Conservation (phyloP, 441 rosid species). For the Eruca vesicaria region DNA sequence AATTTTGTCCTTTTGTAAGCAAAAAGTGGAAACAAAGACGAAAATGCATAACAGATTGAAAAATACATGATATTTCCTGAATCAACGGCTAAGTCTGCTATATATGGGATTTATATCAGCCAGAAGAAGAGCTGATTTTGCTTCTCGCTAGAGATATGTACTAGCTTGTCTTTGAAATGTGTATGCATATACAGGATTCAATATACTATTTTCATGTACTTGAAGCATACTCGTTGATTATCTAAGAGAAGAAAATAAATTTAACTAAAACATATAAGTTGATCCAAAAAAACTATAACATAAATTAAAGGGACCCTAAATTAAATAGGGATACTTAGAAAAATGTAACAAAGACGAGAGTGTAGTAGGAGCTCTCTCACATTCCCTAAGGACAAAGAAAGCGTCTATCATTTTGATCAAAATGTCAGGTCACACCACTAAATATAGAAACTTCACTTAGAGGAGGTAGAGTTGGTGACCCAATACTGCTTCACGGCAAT, state of each 20-base stretch:
- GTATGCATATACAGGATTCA: too few species aligned
- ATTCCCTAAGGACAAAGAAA: constrained; percentile 30
- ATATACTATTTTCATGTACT: too few species aligned
- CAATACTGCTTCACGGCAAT: constrained; percentile 75
- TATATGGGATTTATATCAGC: too few species aligned
- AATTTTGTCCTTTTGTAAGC: neutral
- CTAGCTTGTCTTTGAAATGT: too few species aligned
- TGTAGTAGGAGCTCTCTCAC: constrained; percentile 19
- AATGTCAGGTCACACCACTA: constrained; percentile 25
- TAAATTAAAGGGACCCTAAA: too few species aligned
- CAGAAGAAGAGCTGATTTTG: too few species aligned
- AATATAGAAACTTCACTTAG: constrained; percentile 36
- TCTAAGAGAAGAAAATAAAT: constrained; percentile 8
- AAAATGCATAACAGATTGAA: neutral
- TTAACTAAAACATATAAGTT: too few species aligned
- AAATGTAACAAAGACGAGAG: constrained; percentile 13
- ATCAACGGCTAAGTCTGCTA: neutral
- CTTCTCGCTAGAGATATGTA: too few species aligned
- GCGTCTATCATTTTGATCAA: constrained; percentile 27
- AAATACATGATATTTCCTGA: neutral
- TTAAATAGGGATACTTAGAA: constrained; percentile 16
- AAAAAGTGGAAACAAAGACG: neutral
- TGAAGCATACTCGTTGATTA: neutral
- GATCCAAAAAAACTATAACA: too few species aligned
- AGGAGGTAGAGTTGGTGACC: constrained; percentile 69